phyloP scores from a whole-genome alignment of 2,329 filamentous ascomycete genomes.

The Esteya vermicola region DNA sequence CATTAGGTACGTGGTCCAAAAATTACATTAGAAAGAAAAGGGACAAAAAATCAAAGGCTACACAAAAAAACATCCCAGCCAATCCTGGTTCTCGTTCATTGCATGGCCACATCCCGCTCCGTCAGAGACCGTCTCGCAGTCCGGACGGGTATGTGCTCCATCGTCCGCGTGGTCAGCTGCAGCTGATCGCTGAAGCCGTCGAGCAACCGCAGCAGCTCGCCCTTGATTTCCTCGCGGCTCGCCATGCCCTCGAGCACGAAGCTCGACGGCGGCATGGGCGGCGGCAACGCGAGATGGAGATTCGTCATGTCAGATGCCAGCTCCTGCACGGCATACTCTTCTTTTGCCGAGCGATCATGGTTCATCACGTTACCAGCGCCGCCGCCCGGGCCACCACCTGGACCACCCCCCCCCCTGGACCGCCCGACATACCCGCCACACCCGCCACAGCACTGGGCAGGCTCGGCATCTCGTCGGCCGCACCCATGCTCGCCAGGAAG shows the following conservation, averaged over 20 bases:
- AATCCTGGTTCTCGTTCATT: background rate
- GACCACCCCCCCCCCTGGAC: background rate
- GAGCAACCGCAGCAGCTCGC: slow-evolving; percentile 19
- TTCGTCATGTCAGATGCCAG: no score
- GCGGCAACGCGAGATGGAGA: background rate
- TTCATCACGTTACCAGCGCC: no score
- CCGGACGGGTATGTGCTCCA: slow-evolving; percentile 16
- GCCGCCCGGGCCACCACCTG: no score
- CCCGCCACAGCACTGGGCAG: background rate
- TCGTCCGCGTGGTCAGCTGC: slow-evolving; percentile 14
- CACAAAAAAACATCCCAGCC: background rate
- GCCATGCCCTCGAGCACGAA: slow-evolving; percentile 28
- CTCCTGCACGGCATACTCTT: no score
- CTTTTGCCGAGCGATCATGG: no score
- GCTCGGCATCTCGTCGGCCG: background rate
- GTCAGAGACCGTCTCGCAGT: slow-evolving; percentile 3
- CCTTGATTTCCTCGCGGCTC: slow-evolving; percentile 16
- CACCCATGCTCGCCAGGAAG: slow-evolving; percentile 24
- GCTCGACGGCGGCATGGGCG: slow-evolving; percentile 19
- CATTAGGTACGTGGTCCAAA: no score
- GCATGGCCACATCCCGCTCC: background rate
- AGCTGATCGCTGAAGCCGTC: slow-evolving; percentile 19
- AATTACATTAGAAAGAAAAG: no score
- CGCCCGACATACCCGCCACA: background rate
- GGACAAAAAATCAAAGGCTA: no score